Percentiles rank a stretch among this genome's conserved stretches.
Evolutionary conservation across 129 eudicot species (phyloP).

Genomic region (Smallanthus sonchifolius): DNA sequence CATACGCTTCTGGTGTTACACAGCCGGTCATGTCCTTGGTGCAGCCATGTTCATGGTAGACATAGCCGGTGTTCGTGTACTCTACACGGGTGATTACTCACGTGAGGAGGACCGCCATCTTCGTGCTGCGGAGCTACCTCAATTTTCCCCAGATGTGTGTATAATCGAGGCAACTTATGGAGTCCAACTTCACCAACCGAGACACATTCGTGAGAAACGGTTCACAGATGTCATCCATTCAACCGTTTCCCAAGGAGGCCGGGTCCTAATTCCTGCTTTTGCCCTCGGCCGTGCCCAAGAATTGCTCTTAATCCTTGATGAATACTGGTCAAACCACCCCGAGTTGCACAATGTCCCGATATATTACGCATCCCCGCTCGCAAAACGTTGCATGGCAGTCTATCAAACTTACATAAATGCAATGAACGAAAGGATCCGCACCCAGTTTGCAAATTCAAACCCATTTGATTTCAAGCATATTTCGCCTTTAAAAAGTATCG

Average conservation of each 20-base stretch:
- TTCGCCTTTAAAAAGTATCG: constrained; percentile 78
- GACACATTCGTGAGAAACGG: constrained; percentile 80
- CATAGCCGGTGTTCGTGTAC: constrained; percentile 95
- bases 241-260: constrained; percentile 86
- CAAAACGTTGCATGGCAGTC: constrained; percentile 93
- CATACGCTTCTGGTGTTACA: constrained; percentile 97
- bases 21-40: constrained; percentile 99
- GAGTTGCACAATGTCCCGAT: constrained; percentile 83
- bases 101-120: constrained; percentile 99
- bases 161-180: constrained; percentile 95
- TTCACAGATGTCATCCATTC: constrained; percentile 92
- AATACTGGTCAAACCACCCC: constrained; percentile 92
- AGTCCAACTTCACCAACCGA: constrained; percentile 85
- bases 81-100: constrained; percentile 96
- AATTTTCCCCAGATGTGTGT: constrained; percentile 93
- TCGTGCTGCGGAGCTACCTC: constrained; percentile 95
- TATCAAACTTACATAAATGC: constrained; percentile 94
- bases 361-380: constrained; percentile 96
- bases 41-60: constrained; percentile 99
- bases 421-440: constrained; percentile 90
- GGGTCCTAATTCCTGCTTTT: constrained; percentile 91
- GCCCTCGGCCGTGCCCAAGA: constrained; percentile 99
- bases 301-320: constrained; percentile 80
- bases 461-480: constrained; percentile 93
- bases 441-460: constrained; percentile 69